A percentile compares a stretch with the other conserved stretches of the same genome.
Conservation (phyloP, 345 rosid genomes). For the Moricandia arvensis region DNA sequence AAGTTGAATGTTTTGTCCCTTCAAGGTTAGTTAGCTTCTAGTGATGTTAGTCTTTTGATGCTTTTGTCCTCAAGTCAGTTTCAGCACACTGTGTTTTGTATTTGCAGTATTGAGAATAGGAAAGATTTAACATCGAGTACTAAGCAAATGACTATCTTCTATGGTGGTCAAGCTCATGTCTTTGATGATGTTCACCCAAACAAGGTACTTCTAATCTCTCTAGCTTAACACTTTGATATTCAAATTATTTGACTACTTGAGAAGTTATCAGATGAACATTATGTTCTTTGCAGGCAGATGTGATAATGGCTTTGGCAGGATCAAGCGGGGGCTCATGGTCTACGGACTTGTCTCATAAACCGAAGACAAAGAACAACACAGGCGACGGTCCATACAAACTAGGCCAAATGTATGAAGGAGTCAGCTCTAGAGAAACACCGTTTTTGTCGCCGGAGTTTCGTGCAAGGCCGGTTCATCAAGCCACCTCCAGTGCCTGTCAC, state of each 20-base stretch:
- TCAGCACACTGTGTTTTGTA: neutral
- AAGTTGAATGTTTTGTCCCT: constrained; percentile 38
- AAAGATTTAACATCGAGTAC: constrained; percentile 57
- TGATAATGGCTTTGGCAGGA: constrained; percentile 94
- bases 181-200: constrained; percentile 97
- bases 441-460: constrained; percentile 39
- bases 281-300: constrained; percentile 42
- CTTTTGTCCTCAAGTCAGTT: constrained; percentile 14
- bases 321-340: constrained; percentile 98
- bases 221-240: neutral
- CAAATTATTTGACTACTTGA: neutral
- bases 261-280: too few relatives aligned
- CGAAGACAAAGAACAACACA: constrained; percentile 19
- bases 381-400: constrained; percentile 22
- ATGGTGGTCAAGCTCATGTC: constrained; percentile 98
- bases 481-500: constrained; percentile 40
- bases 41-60: constrained; percentile 27
- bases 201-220: constrained; percentile 49
- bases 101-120: constrained; percentile 40
- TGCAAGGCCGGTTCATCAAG: constrained; percentile 24
- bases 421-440: constrained; percentile 33
- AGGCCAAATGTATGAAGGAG: constrained; percentile 29
- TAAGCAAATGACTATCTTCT: constrained; percentile 94
- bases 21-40: constrained; percentile 47
- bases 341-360: constrained; percentile 67